These are phyloP conservation scores for bread wheat (Triticum aestivum) DNA, from an alignment of 176 grass and related monocot genomes.

Conservation along the genomic window DNA sequence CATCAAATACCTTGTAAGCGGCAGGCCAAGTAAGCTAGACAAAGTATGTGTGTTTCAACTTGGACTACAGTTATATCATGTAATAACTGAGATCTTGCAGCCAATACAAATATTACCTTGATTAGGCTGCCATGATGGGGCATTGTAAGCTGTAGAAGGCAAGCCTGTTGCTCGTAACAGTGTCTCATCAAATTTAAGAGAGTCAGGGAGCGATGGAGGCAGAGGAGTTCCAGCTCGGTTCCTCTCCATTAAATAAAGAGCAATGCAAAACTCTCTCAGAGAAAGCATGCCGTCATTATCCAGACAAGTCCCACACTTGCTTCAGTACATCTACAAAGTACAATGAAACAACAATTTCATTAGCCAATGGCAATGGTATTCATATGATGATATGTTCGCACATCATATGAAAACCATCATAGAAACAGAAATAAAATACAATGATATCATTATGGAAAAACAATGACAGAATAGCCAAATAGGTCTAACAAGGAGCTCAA, in stretches of 20 bases:
- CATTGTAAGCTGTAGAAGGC: conserved; percentile 79
- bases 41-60: neutral
- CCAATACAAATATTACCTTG: conserved; percentile 40
- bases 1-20: conserved; percentile 35
- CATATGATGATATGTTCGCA: neutral
- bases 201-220: conserved; percentile 68
- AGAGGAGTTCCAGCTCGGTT: conserved; percentile 75
- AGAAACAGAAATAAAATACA: conserved; percentile 20
- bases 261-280: conserved; percentile 93
- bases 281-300: conserved; percentile 99
- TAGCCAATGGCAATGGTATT: conserved; percentile 13
- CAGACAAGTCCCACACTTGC: conserved; percentile 98
- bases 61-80: neutral
- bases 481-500: conserved; percentile 22
- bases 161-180: conserved; percentile 74
- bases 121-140: conserved; percentile 77
- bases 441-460: neutral
- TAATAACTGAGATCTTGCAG: conserved; percentile 2
- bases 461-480: neutral
- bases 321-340: conserved; percentile 74
- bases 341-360: conserved; percentile 36
- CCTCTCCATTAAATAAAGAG: conserved; percentile 98
- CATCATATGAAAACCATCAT: conserved; percentile 9
- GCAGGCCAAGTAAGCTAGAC: conserved; percentile 20
- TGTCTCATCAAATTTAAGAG: conserved; percentile 77